Evolutionary conservation across 1,139 yeast genomes (phyloP).

Genomic region (Pichia sp.): DNA sequence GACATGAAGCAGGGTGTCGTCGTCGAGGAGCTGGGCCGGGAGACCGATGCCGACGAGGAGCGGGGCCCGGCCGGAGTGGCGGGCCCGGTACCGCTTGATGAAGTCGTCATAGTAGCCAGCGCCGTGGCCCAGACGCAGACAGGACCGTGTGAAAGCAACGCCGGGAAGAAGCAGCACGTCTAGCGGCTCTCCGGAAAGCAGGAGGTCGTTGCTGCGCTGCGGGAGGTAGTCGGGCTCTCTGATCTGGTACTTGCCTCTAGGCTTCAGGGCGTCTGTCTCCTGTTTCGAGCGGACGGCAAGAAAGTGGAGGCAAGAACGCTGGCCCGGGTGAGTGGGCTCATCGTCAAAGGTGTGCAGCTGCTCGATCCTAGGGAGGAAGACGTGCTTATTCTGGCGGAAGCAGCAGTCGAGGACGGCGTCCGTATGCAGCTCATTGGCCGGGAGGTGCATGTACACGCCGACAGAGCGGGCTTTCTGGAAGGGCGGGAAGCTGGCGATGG

Average conservation of each 20-base stretch:
- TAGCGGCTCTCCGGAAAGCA: constrained; percentile 39
- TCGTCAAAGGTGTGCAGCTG: constrained; percentile 28
- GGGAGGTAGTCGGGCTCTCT: constrained; percentile 55
- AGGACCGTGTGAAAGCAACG: constrained; percentile 60
- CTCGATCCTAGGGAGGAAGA: constrained; percentile 52
- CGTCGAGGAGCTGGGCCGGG: constrained; percentile 57
- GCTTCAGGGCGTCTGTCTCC: constrained; percentile 46
- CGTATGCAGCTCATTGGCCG: constrained; percentile 10
- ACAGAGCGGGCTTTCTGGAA: constrained; percentile 10
- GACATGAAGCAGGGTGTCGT: constrained; percentile 42
- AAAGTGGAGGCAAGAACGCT: constrained; percentile 56
- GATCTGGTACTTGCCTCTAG: constrained; percentile 65
- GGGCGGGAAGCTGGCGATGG: neutral
- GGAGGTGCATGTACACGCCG: constrained; percentile 12
- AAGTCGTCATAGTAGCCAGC: constrained; percentile 89
- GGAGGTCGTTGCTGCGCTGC: constrained; percentile 23
- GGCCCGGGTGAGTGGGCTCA: constrained; percentile 30
- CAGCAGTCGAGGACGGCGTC: constrained; percentile 26
- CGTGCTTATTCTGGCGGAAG: constrained; percentile 37
- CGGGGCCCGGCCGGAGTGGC: constrained; percentile 35
- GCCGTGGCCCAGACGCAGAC: constrained; percentile 81
- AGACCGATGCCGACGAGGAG: constrained; percentile 66
- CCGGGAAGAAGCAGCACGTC: constrained; percentile 84
- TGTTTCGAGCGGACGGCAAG: constrained; percentile 42
- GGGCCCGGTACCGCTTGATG: constrained; percentile 47